Base-by-base conservation (phyloP, 768 basidiomycete species). In the Lentinula edodes region DNA sequence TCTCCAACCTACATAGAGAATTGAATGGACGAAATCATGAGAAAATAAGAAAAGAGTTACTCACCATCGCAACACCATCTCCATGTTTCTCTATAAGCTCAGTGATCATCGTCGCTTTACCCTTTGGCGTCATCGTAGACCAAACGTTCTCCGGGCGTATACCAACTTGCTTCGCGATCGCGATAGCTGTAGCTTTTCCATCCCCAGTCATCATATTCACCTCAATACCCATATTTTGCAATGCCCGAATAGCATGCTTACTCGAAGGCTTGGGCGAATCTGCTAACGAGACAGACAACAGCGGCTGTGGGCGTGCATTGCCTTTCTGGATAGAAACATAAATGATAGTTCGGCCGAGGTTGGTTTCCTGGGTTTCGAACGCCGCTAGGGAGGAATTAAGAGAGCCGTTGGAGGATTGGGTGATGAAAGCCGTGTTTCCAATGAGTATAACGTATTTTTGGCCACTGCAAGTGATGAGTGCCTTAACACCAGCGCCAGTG, bases 191-290 rank as follows among this genome's bases (percentile, higher is more conserved):
- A 4, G 79, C 81, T 71, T 83, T 85, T 20, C 91, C 85, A 66
- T 99, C 97, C 1, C 97, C 97, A 0, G 97, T 98, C 82, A 98
- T 85, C 87, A 99, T 87, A 62, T 85, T 84, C 18, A 98, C 94
- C 61, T 89, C 87, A 66, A 99, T 89, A 2, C 95, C 95, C 95
- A 98, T 96, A 52, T 74, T 78, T 63, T 88, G 82, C 48, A 99
- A 75, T 0, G 94, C 90, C 55, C 74, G 75, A 66, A 99, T 89
- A 0, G 95, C 95, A 57, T 90, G 83, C 54, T 80, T 80, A 48
- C 94, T 94, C 0, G 94, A 92, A 0, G 85, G 83, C 70, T 96
- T 97, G 4, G 95, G 90, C 5, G 82, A 81, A 70, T 99, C 97
- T 12, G 94, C 83, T 42, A 98, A 78, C 3, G 96, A 91, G 42